Base-by-base conservation (phyloP, 352 stramenopile species). In the Blastocystis sp. region DNA sequence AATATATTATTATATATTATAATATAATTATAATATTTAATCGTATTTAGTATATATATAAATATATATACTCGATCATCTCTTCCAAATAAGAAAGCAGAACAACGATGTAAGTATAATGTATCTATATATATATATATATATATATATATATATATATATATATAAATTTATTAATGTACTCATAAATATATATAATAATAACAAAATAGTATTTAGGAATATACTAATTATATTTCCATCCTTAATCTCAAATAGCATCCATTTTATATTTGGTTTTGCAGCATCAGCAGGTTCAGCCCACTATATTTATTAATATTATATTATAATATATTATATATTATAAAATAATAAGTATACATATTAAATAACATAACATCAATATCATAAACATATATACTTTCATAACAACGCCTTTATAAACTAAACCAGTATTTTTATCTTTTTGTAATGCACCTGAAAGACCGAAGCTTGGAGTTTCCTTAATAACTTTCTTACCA, bases 221-320 rank as follows among this genome's bases (percentile, higher is more conserved):
- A 5, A 59, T 68, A 37, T 65, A 85, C 78, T 70, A 37, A 82
- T 74, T 27, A 75, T 71, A 23, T 80, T 66, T 48, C 81, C 75
- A 47, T 75, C 70, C 64, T 87, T 87, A 68, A 87, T 85, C 31
- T 84, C 77, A 67, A 85, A 87, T 4, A 87, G 55, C 1, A 78
- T 72, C 65, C 77, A 87, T 37, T 77, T 77, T 34, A 77, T 73
- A 21, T 68, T 68, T n/a, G 79, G 79, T 41, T 75, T 67, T 5
- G 78, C 74, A 11, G 79, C 78, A 49, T 87, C 78, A 0, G 76
- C 70, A 0, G 79, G 79, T 68, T 87, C 78, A 4, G 73, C 83
- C 72, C 77, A 87, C 64, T 85, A 84, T 58, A 85, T n/a, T n/a
- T n/a, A n/a, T n/a, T n/a, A n/a, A n/a, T n/a, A n/a, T n/a, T n/a